Evolutionary conservation across 257 asterid genomes (phyloP), one percentile per base, ranked within the genome.

Genomic region (Ilex aquifolium): DNA sequence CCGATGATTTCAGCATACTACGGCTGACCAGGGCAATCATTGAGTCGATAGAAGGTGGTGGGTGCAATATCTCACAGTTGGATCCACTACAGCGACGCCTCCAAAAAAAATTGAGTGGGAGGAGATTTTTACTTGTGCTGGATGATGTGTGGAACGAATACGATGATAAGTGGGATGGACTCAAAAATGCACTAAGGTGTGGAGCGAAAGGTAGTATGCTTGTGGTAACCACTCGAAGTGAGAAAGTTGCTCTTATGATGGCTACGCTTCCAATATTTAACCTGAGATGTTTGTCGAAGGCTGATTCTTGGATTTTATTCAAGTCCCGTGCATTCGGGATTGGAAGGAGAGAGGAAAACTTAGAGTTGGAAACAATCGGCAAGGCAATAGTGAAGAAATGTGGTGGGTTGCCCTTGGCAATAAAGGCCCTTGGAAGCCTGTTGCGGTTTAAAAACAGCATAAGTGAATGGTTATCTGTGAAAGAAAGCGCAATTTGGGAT

Each of bases 61-160:
- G 27, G 27, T 21, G 27, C 27, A 59, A 32, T 55, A 50, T 44
- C 13, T 13, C 2, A 42, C 15, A 51, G 7, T 42, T 72, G 55
- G 80, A 69, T 66, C 10, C 76, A 3, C 16, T 68, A 27, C 73
- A 64, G 7, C 50, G 66, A 3, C 32, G 61, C 16, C 74, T 77
- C 4, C 32, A 21, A 21, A 1, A 21, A 21, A 21, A 21, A 21
- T 21, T 21, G 27, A 21, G 27, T 21, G 27, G 27, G 27, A 21
- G 27, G 27, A 21, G 27, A 21, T 21, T 21, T 21, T 21, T 21
- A 21, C 27, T 21, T 21, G 72, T 74, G 9, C 16, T 75, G 42
- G 80, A 76, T 55, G 80, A 79, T 72, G 79, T 79, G 0, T 79
- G 81, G 82, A 64, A 76, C n/a, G 75, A 65, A 0, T 21, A 73